Evolutionary conservation across 192 early-diverging fungal genomes (phyloP), one percentile per base, ranked within the genome.

Genomic region (Entophlyctis luteolus): DNA sequence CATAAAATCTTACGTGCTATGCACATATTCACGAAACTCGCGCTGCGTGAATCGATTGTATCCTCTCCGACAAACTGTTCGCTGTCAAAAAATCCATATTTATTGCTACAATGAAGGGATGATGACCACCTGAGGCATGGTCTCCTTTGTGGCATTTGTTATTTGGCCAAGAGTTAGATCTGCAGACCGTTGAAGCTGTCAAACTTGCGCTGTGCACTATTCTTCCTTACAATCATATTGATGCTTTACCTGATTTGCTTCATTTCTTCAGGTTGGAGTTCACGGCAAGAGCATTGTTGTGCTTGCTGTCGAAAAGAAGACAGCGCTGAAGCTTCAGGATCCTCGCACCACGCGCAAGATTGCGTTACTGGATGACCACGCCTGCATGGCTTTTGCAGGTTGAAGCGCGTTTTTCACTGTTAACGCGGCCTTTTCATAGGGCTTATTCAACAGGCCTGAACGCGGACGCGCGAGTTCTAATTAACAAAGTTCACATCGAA

Each of bases 221-320:
- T 38, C 49, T 62, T 32, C 23, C n/a, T 34, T 32, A 71, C n/a
- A 71, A 12, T n/a, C n/a, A n/a, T n/a, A n/a, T n/a, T n/a, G n/a
- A n/a, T n/a, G n/a, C n/a, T n/a, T n/a, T n/a, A n/a, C n/a, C n/a
- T n/a, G n/a, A n/a, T n/a, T n/a, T n/a, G n/a, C n/a, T n/a, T n/a
- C n/a, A n/a, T n/a, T n/a, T n/a, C n/a, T n/a, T n/a, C 79, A 97
- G 94, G 95, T 98, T 54, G 95, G 96, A 62, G 93, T 99, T 22
- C 88, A 94, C 37, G 93, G 94, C 57, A 84, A 89, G 62, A 86
- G 92, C 74, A 79, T 88, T 37, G 94, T 96, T 12, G 91, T 98
- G 53, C 76, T 98, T 32, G 96, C 92, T 47, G 93, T 96, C 18
- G 96, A 97, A 72, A 92, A 92, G 82, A 96, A 96, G 77, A 87